phyloP scores from a whole-genome alignment of 164 flowering plant genomes.

The Sedum album region DNA sequence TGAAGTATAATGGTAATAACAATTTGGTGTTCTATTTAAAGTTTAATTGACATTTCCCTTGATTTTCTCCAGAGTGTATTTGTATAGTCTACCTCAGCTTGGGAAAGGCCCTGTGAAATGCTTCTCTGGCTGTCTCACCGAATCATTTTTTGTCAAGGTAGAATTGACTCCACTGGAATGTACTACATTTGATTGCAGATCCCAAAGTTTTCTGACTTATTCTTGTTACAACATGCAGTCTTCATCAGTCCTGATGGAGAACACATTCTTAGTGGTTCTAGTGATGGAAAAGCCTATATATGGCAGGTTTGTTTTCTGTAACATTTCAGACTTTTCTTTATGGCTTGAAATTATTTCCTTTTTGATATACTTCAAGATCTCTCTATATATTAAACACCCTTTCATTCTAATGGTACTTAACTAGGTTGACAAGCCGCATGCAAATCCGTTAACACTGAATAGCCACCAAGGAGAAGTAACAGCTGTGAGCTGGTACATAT shows the following conservation, averaged over 20 bases:
- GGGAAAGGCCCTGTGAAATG: conserved; percentile 69
- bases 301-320: conserved; percentile 60
- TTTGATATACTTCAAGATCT: not conserved
- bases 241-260: conserved; percentile 81
- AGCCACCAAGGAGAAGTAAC: conserved; percentile 88
- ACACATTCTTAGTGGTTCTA: conserved; percentile 82
- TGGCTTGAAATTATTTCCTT: not conserved
- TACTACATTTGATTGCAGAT: not conserved
- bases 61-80: conserved; percentile 53
- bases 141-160: conserved; percentile 87
- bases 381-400: conserved; percentile 1
- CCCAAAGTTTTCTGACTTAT: not conserved
- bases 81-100: conserved; percentile 72
- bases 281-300: conserved; percentile 80
- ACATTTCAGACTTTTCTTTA: not conserved
- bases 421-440: conserved; percentile 64
- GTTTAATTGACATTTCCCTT: conserved; percentile 4
- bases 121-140: conserved; percentile 61
- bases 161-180: not conserved
- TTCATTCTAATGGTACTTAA: conserved; percentile 1
- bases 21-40: not conserved
- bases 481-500: conserved; percentile 72
- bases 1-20: not conserved
- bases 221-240: conserved; percentile 37
- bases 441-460: conserved; percentile 47